phyloP scores from a whole-genome alignment of 139 green algal species.

The Chlorokybus atmophyticus region DNA sequence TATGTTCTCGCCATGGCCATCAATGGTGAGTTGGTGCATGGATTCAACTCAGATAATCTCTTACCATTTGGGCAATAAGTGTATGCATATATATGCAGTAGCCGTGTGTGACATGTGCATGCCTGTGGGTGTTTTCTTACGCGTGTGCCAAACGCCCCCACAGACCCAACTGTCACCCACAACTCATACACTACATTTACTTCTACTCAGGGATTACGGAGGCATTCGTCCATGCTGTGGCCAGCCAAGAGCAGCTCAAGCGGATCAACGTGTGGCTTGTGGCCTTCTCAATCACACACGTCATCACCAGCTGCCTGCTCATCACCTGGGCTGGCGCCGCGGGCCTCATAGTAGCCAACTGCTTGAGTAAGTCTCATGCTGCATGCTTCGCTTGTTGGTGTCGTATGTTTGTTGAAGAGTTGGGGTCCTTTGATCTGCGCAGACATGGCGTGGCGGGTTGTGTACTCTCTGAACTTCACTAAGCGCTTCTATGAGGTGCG shows the following conservation, averaged over 20 bases:
- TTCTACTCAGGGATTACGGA: conserved; percentile 16
- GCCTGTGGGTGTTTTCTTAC: no score
- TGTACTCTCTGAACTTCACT: no score
- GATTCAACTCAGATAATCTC: background rate
- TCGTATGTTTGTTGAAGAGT: no score
- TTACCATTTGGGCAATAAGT: background rate
- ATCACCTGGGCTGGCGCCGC: conserved; percentile 10
- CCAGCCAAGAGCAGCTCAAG: conserved; percentile 6
- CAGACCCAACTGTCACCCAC: background rate
- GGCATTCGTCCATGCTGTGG: conserved; percentile 21
- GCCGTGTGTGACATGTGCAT: background rate
- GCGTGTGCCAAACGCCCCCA: no score
- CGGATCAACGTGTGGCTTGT: conserved; percentile 21
- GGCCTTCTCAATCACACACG: conserved; percentile 24
- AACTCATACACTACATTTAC: background rate
- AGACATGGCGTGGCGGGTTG: no score
- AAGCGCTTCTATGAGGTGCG: no score
- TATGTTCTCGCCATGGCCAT: conserved; percentile 21
- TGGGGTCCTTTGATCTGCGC: no score
- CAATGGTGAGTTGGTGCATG: conserved; percentile 14
- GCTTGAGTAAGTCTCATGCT: conserved; percentile 27
- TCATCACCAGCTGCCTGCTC: conserved; percentile 15
- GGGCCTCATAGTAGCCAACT: conserved; percentile 33
- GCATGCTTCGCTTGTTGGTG: no score
- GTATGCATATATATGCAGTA: background rate